A percentile compares a stretch with the other conserved stretches of the same genome.
phyloP scores from a whole-genome alignment of 257 asterid species.

The Cynanchum wilfordii region DNA sequence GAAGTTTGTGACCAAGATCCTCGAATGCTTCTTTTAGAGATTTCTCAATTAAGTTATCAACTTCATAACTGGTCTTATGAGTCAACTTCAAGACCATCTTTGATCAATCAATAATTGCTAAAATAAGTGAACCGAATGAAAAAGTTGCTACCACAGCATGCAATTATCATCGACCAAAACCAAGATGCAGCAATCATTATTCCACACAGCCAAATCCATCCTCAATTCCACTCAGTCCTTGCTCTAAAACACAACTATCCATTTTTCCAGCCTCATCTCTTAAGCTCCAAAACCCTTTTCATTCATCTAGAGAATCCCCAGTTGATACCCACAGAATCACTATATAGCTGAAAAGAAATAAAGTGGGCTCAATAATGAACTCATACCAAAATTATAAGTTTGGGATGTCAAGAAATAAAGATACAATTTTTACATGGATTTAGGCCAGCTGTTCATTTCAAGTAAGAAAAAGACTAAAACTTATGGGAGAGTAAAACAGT shows the following conservation, averaged over 20 bases:
- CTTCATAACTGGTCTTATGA: constrained; percentile 36
- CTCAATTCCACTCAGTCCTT: not conserved
- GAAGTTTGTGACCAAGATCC: constrained; percentile 44
- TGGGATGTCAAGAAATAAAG: too few species aligned
- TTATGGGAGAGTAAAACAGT: not conserved
- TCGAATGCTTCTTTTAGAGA: constrained; percentile 52
- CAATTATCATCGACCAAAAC: not conserved
- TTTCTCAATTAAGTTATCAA: constrained; percentile 51
- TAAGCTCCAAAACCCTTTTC: not conserved
- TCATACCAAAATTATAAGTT: too few species aligned
- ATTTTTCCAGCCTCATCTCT: not conserved
- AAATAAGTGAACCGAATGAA: not conserved
- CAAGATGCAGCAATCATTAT: not conserved
- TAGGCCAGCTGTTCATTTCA: not conserved
- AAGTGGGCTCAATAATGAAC: not conserved
- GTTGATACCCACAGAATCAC: not conserved
- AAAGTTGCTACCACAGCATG: not conserved
- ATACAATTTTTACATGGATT: not conserved
- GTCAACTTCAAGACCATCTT: constrained; percentile 15
- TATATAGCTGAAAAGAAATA: not conserved
- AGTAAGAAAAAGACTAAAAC: not conserved
- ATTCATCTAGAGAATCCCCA: not conserved
- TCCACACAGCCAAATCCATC: not conserved
- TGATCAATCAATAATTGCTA: not conserved
- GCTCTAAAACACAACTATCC: not conserved